These are phyloP conservation scores for Ophiocordyceps unilateralis DNA, from an alignment of 2,329 filamentous ascomycete genomes.

Conservation along the genomic window DNA sequence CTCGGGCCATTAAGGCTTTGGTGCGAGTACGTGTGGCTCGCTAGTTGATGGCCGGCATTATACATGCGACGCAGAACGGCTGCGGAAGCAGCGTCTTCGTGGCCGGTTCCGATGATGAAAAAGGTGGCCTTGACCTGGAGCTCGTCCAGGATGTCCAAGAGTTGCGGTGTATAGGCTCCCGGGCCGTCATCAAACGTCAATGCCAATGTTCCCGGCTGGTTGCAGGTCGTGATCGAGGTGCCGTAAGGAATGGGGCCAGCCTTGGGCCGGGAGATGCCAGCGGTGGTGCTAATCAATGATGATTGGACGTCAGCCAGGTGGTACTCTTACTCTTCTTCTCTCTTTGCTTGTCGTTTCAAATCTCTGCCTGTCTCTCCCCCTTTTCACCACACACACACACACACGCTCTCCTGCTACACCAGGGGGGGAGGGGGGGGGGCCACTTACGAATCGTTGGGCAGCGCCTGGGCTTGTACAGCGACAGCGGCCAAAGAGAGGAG, in stretches of 20 bases:
- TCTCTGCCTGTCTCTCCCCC: neutral
- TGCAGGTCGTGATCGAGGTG: slow-evolving; percentile 9
- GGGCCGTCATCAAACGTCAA: slow-evolving; percentile 31
- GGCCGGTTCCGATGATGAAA: slow-evolving; percentile 24
- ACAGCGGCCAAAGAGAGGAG: neutral
- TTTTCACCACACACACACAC: neutral
- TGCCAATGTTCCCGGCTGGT: slow-evolving; percentile 18
- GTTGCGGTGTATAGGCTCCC: slow-evolving; percentile 16
- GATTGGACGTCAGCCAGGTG: neutral
- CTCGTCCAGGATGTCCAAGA: slow-evolving; percentile 20
- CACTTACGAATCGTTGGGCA: neutral
- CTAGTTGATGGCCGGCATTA: slow-evolving; percentile 25
- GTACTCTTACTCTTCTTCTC: no score
- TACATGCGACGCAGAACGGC: slow-evolving; percentile 22
- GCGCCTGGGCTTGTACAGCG: neutral
- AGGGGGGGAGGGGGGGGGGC: neutral
- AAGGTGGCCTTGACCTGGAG: slow-evolving; percentile 19
- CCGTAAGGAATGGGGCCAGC: neutral
- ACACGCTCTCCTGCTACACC: neutral
- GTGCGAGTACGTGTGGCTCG: slow-evolving; percentile 29
- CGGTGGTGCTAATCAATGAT: neutral
- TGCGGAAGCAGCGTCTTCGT: slow-evolving; percentile 17
- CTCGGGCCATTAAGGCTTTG: slow-evolving; percentile 16
- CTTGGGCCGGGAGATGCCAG: neutral
- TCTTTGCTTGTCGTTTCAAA: neutral